phyloP scores from a whole-genome alignment of 2,329 filamentous ascomycete genomes.

The Pseudocercospora crystallina region DNA sequence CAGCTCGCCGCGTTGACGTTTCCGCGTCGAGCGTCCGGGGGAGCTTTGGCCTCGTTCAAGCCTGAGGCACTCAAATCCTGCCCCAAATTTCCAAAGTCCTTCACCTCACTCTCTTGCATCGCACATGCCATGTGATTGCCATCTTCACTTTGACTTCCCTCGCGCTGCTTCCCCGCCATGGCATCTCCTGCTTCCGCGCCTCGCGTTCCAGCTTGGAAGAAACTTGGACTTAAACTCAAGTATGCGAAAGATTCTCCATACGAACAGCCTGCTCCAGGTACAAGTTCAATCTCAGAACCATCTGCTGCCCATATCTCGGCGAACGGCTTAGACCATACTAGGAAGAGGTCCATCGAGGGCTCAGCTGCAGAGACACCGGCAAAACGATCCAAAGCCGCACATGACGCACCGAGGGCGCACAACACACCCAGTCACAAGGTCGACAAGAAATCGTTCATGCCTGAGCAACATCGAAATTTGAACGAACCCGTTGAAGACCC shows the following conservation, averaged over 20 bases:
- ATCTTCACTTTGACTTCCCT: neutral
- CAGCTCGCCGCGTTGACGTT: neutral
- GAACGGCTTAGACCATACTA: too few species aligned
- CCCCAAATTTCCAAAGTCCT: too few species aligned
- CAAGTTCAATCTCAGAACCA: neutral
- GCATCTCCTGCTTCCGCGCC: slow-evolving; percentile 19
- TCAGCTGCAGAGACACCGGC: slow-evolving; percentile 6
- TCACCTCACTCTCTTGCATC: too few species aligned
- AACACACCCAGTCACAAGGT: too few species aligned
- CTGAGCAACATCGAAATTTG: neutral
- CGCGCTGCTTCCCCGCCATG: slow-evolving; percentile 1
- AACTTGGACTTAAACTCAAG: slow-evolving; percentile 61
- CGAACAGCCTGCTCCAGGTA: neutral
- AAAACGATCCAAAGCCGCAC: slow-evolving; percentile 14
- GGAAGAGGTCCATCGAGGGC: slow-evolving; percentile 10
- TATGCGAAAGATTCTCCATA: slow-evolving; percentile 43
- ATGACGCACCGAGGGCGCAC: neutral
- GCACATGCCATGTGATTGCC: too few species aligned
- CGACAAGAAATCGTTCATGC: too few species aligned
- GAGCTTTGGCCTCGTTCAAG: neutral
- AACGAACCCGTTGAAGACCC: neutral
- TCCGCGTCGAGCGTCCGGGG: slow-evolving; percentile 1
- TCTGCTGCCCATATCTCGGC: too few species aligned
- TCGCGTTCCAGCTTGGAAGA: slow-evolving; percentile 58
- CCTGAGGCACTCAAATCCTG: slow-evolving; percentile 3